Conservation (phyloP, 768 basidiomycete species). For the Amyloporia xantha region DNA sequence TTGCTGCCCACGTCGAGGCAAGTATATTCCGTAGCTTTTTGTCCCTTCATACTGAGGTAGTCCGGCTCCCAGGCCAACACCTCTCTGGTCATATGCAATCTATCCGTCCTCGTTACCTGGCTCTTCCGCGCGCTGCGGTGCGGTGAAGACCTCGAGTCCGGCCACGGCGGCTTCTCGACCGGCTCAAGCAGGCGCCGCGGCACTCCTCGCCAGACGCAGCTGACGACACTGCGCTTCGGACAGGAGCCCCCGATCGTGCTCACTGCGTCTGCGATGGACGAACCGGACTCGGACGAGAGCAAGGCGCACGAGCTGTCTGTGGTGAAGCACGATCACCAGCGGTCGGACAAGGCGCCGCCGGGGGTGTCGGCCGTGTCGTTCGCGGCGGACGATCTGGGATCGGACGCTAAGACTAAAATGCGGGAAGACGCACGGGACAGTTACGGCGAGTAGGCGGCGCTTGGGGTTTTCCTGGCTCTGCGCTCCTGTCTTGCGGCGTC, state of each 20-base stretch:
- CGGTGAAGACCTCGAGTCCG: conserved; percentile 9
- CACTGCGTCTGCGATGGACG: neutral
- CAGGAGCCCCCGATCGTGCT: conserved; percentile 8
- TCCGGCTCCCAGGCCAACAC: conserved; percentile 5
- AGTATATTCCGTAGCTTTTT: neutral
- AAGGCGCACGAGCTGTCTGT: neutral
- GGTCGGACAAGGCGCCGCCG: neutral
- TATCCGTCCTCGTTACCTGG: conserved; percentile 16
- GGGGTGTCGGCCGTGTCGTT: neutral
- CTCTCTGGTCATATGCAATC: conserved; percentile 12
- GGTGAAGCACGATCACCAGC: neutral
- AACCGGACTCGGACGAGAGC: neutral
- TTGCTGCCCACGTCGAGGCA: conserved; percentile 12
- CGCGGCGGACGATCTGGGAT: neutral
- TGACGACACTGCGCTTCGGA: conserved; percentile 12
- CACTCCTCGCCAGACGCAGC: neutral
- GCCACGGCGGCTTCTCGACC: neutral
- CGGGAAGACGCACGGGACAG: neutral
- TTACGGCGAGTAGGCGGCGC: too few species aligned
- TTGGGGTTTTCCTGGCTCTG: neutral
- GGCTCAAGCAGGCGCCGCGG: neutral
- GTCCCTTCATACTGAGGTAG: neutral
- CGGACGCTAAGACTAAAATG: too few species aligned
- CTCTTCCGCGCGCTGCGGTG: conserved; percentile 8
- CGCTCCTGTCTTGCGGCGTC: too few species aligned